phyloP scores from a whole-genome alignment of 2,329 filamentous ascomycete genomes.

The Epichloe baconii region DNA sequence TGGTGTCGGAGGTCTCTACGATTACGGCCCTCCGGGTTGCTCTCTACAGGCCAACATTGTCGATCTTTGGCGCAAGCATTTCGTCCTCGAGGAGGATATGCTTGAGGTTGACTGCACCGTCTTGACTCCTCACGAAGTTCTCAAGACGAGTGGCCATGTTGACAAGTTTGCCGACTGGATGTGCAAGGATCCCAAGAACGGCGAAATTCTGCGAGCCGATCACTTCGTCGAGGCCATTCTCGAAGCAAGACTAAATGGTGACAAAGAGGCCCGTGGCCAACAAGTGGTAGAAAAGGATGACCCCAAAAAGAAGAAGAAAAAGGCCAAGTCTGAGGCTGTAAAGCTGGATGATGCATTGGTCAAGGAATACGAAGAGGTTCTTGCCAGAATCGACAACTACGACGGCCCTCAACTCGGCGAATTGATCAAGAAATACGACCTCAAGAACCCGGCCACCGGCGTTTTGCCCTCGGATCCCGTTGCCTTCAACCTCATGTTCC shows the following conservation, averaged over 20 bases:
- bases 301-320: conserved; percentile 74
- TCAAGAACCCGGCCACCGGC: conserved; percentile 75
- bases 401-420: conserved; percentile 72
- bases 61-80: conserved; percentile 85
- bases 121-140: conserved; percentile 81
- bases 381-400: conserved; percentile 94
- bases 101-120: conserved; percentile 90
- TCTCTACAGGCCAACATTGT: conserved; percentile 78
- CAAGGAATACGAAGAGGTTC: conserved; percentile 78
- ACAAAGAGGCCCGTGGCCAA: conserved; percentile 83
- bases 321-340: conserved; percentile 66
- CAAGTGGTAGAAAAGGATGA: conserved; percentile 65
- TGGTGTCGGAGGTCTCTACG: conserved; percentile 77
- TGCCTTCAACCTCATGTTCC: conserved; percentile 98
- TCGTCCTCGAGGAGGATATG: conserved; percentile 88
- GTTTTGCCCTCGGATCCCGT: conserved; percentile 68
- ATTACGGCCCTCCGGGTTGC: conserved; percentile 84
- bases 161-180: conserved; percentile 99
- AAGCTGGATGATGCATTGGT: conserved; percentile 80
- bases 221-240: conserved; percentile 94
- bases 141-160: conserved; percentile 93
- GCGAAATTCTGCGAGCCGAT: conserved; percentile 91
- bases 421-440: conserved; percentile 82
- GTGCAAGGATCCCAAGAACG: conserved; percentile 97
- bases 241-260: conserved; percentile 72